These are phyloP conservation scores for Gymnopilus junonius DNA, from an alignment of 768 basidiomycete genomes.

Conservation along the genomic window DNA sequence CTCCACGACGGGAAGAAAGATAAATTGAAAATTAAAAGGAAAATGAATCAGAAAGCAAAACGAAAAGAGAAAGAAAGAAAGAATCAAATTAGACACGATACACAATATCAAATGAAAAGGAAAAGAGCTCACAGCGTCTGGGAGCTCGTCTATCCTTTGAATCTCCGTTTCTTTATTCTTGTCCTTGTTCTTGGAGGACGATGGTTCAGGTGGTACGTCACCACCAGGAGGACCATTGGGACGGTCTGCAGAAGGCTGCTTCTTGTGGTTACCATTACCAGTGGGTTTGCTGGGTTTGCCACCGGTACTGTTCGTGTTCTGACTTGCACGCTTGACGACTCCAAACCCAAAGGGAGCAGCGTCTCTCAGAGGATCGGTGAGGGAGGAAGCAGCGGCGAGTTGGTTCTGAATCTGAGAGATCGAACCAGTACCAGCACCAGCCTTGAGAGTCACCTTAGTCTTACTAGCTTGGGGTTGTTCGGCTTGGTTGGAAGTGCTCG, in stretches of 20 bases:
- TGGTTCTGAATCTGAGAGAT: too few species aligned
- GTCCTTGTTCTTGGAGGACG: neutral
- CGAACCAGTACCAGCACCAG: neutral
- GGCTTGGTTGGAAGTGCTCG: neutral
- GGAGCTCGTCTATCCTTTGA: constrained; percentile 13
- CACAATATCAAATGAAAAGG: too few species aligned
- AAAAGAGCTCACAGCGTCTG: constrained; percentile 21
- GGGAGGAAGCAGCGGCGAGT: neutral
- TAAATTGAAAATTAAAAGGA: neutral
- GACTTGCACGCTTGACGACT: constrained; percentile 17
- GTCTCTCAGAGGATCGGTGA: constrained; percentile 9
- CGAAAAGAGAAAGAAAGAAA: neutral
- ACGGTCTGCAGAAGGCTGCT: too few species aligned
- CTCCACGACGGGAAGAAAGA: neutral
- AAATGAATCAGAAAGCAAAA: neutral
- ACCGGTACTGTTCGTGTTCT: neutral
- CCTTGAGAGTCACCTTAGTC: constrained; percentile 13
- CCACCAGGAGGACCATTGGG: too few species aligned
- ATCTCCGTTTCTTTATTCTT: too few species aligned
- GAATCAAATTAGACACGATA: too few species aligned
- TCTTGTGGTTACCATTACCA: too few species aligned
- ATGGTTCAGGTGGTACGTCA: too few species aligned
- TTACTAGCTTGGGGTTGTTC: neutral
- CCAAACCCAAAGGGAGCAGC: constrained; percentile 17
- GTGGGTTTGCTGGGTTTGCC: constrained; percentile 6